Conservation (phyloP, 73 alveolate species). For the Halteria grandinella region DNA sequence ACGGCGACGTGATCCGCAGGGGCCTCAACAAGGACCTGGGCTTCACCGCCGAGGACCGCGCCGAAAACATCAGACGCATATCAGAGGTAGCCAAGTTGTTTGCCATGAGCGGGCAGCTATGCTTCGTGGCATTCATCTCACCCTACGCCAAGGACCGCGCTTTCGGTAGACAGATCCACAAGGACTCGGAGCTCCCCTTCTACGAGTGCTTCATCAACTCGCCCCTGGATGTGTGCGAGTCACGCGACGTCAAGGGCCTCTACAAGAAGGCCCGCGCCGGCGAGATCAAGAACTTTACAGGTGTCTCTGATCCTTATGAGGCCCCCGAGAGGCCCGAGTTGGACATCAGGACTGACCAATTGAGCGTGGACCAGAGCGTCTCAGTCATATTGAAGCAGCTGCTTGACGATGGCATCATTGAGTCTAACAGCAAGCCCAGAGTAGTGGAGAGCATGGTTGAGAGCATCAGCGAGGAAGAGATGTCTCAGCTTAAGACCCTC, state of each 20-base stretch:
- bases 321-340: slow-evolving; percentile 75
- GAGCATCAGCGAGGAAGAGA: slow-evolving; percentile 27
- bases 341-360: slow-evolving; percentile 63
- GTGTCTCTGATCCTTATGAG: slow-evolving; percentile 84
- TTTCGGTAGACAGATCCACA: slow-evolving; percentile 66
- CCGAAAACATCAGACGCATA: slow-evolving; percentile 82
- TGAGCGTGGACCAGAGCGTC: slow-evolving; percentile 58
- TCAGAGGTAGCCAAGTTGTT: slow-evolving; percentile 82
- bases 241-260: slow-evolving; percentile 81
- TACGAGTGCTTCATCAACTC: slow-evolving; percentile 77
- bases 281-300: slow-evolving; percentile 83
- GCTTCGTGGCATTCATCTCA: slow-evolving; percentile 78
- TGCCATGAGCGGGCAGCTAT: slow-evolving; percentile 74
- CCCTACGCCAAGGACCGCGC: slow-evolving; percentile 81
- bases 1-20: slow-evolving; percentile 79
- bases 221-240: slow-evolving; percentile 75
- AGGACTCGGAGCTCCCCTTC: slow-evolving; percentile 65
- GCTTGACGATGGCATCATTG: slow-evolving; percentile 32
- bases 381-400: slow-evolving; percentile 45
- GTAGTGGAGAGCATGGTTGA: slow-evolving; percentile 11
- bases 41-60: slow-evolving; percentile 78
- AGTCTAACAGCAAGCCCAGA: slow-evolving; percentile 6
- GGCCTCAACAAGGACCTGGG: slow-evolving; percentile 86
- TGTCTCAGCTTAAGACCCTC: neutral
- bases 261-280: slow-evolving; percentile 88